Conservation (phyloP, 768 basidiomycete genomes). For the Chalciporus chontae region DNA sequence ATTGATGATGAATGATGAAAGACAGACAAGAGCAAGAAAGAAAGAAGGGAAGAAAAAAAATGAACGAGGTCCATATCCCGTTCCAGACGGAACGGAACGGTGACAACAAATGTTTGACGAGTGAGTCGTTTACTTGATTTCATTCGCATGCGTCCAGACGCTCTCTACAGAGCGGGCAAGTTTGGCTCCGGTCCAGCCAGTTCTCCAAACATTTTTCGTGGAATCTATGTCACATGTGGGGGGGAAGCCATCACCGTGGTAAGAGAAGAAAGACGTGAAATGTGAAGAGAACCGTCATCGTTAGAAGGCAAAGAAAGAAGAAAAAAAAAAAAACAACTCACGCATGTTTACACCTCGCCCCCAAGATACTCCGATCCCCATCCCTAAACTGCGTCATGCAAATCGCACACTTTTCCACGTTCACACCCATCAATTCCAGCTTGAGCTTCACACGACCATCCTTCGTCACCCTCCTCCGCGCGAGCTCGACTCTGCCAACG, state of each 20-base stretch:
- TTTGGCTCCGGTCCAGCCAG: slow-evolving; percentile 58
- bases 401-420: slow-evolving; percentile 69
- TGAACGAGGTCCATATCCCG: slow-evolving; percentile 4
- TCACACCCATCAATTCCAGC: slow-evolving; percentile 55
- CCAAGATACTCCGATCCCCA: slow-evolving; percentile 53
- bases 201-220: slow-evolving; percentile 60
- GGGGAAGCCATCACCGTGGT: not conserved
- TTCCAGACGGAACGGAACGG: slow-evolving; percentile 9
- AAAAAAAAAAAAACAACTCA: no score
- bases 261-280: no score
- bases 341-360: slow-evolving; percentile 58
- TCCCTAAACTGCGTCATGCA: slow-evolving; percentile 69
- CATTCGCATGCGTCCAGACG: slow-evolving; percentile 28
- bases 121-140: not conserved
- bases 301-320: no score
- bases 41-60: slow-evolving; percentile 2
- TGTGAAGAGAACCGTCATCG: not conserved
- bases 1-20: no score
- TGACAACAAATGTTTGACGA: not conserved
- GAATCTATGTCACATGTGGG: slow-evolving; percentile 33
- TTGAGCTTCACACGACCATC: slow-evolving; percentile 74
- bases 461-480: slow-evolving; percentile 53
- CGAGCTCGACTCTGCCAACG: slow-evolving; percentile 49
- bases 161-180: slow-evolving; percentile 65
- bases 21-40: not conserved